Conservation (phyloP, 805 yeast species). For the Candida maris region DNA sequence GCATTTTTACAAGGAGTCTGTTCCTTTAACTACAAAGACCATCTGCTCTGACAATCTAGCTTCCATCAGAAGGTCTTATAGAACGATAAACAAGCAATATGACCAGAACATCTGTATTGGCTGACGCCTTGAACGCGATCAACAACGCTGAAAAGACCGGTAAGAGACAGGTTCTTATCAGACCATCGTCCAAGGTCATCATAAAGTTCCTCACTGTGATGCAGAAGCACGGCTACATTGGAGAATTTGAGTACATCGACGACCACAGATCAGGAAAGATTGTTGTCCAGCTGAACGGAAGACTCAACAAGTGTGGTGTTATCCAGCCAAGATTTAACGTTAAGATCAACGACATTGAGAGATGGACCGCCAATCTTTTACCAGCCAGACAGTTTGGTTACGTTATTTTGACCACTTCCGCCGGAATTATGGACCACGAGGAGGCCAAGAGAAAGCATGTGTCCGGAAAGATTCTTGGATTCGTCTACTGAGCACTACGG, state of each 20-base stretch:
- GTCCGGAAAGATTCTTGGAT: slow-evolving; percentile 97
- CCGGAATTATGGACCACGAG: slow-evolving; percentile 99
- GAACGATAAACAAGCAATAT: slow-evolving; percentile 38
- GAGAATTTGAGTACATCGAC: slow-evolving; percentile 96
- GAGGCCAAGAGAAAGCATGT: slow-evolving; percentile 99
- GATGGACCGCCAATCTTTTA: slow-evolving; percentile 96
- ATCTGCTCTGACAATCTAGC: neutral
- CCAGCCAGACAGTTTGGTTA: slow-evolving; percentile 99
- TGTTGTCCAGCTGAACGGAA: slow-evolving; percentile 94
- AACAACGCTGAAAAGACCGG: slow-evolving; percentile 99
- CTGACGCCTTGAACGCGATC: slow-evolving; percentile 97
- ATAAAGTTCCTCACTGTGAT: slow-evolving; percentile 94
- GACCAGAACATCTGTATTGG: slow-evolving; percentile 98
- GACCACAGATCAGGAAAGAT: slow-evolving; percentile 99
- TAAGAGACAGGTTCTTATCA: slow-evolving; percentile 96
- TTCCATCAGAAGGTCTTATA: neutral
- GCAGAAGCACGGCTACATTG: slow-evolving; percentile 98
- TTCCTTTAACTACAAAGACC: too few relatives aligned
- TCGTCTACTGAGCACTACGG: slow-evolving; percentile 67
- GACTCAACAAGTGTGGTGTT: slow-evolving; percentile 98
- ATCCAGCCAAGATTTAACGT: slow-evolving; percentile 98
- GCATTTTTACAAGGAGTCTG: too few relatives aligned
- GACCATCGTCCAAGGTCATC: slow-evolving; percentile 98
- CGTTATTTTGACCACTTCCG: slow-evolving; percentile 97
- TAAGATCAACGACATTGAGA: slow-evolving; percentile 91